Base-by-base conservation (phyloP, 805 yeast species). In the Candida stauntonica region DNA sequence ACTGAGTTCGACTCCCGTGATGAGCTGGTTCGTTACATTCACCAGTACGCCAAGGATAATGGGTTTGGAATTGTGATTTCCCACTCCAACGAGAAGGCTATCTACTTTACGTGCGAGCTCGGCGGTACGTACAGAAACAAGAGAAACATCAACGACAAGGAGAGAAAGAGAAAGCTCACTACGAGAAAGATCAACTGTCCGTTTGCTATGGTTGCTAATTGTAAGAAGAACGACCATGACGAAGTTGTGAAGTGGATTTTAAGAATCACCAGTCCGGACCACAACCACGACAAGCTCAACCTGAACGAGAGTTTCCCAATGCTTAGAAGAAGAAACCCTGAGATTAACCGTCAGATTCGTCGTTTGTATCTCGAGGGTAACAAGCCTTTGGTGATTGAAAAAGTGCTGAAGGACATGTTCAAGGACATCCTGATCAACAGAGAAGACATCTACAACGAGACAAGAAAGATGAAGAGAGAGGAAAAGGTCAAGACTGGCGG, bases 1-100 rank as follows among this genome's bases (percentile, higher is more conserved):
- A 33, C 49, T 1, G 60, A 55, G 29, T 55, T 55, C 29, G 24
- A 17, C 11, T 14, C 51, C 7, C 47, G 58, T 32, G 49, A 54
- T 3, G 54, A 52, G 29, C 33, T 55, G 21, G 48, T 54, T 17
- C 28, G 47, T 3, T 55, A 55, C 32, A 52, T 55, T 35, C 60
- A 54, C 33, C 50, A 44, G 20, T 55, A 54, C 34, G 60, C 60
- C 8, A 53, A 54, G 42, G 53, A 51, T 19, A 54, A 55, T 38
- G 60, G 60, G 3, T 55, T 55, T 34, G 60, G 60, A 42, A 55
- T 55, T 38, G 60, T 55, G 17, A 55, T 55, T 29, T 55, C 60
- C 14, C 60, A 55, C 31, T 55, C 60, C 3, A 55, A 55, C 34
- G 58, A 54, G 32, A 55, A 55, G 41, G 60, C 60, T 15, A 55